Evolutionary conservation across 176 grass and related monocot species (phyloP), one percentile per base, ranked within the genome.

Genomic region (Oryza glaberrima): DNA sequence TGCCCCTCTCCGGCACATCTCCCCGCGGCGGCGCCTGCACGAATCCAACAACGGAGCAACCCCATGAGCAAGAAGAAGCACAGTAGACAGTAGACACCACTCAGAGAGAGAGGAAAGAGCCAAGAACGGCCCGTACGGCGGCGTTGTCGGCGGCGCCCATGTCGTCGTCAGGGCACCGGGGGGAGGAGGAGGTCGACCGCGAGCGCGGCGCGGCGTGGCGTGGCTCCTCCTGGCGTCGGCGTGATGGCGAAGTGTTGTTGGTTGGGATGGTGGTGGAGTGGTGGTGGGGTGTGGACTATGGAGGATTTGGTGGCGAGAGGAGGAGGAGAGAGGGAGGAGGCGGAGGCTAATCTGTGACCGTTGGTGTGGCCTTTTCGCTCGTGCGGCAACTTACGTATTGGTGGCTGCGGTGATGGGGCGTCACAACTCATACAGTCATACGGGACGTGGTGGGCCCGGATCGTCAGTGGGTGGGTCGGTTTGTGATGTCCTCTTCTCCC

Each of bases 331-430:
- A 36, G 35, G 35, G 35, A 36, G 4, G 35, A 36, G 26, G 63
- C 26, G 54, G 51, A 58, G 17, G 17, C 48, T 47, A 79, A 75
- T 79, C 88, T 87, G 86, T 80, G 92, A 92, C 90, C 92, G 90
- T 92, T 92, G 87, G 80, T 85, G 90, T 92, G 92, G 90, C 90
- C 84, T 90, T 94, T 92, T 90, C 83, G 63, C 40, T 58, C 78
- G 73, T 86, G 83, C 82, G 49, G 79, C 48, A 7, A 52, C 77
- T 22, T 6, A 19, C 79, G 78, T 47, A 19, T 17, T 13, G 14
- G 58, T 75, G 77, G 60, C 69, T 77, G 67, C 81, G 67, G 17
- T 5, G 12, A 9, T 6, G 65, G 65, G 43, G 64, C 26, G 56
- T 63, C 22, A 13, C 68, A 30, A 30, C 28, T 30, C 28, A 2